Base-by-base conservation (phyloP, 441 rosid genomes). In the Jatropha multifida region DNA sequence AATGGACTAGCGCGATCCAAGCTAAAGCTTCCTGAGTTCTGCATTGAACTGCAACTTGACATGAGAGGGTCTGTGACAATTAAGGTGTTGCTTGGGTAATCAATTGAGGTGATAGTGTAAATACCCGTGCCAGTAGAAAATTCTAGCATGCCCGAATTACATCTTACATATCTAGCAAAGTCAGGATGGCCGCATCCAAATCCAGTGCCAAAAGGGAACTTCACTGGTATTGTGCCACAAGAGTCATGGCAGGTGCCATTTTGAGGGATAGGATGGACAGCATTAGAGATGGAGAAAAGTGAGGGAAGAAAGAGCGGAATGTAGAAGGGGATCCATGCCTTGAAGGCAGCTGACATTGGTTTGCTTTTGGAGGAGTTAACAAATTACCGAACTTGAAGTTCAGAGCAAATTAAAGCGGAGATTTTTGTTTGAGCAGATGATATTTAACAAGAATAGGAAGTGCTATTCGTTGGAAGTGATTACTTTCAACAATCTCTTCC, bases 31-130 rank as follows among this genome's bases (percentile, higher is more conserved):
- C 94, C 92, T 3, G 92, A 87, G 77, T 87, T 83, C 83, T 87
- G 91, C 92, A 86, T 88, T 46, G 89, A 90, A 70, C 80, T 76
- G 74, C 94, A 90, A 59, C 89, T 88, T 38, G 94, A 87, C 92
- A 90, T 90, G 55, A 90, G 72, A 69, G 92, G 91, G 61, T 88
- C 92, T 23, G 76, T 49, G 74, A 88, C 66, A 52, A 80, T 68
- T 41, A 90, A 65, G 8, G 82, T 82, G 82, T 77, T 81, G 82
- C 79, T 63, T 55, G 80, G 42, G 79, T 87, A 90, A 82, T 88
- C 91, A 23, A 90, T 83, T 8, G 90, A 81, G 61, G 88, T 78
- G 55, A 88, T 59, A 0, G 71, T 81, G 85, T 88, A 88, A 72
- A 84, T 81, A 65, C 91, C 88, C 2, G 87, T 79, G 56, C 83